Base-by-base conservation (phyloP, 177 flowering plant species). In the Vitis hybrid region DNA sequence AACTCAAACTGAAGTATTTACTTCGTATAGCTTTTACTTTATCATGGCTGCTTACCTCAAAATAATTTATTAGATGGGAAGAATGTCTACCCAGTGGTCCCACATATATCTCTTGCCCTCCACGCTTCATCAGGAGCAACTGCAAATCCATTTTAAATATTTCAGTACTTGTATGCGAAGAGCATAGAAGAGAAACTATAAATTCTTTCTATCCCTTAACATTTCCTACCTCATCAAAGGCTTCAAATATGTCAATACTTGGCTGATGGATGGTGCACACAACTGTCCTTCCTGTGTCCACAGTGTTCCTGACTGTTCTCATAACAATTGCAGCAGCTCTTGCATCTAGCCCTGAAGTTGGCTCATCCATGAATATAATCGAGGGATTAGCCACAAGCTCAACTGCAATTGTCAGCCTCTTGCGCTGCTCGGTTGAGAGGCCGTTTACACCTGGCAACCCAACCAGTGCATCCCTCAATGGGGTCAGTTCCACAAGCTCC, bases 261-360 rank as follows among this genome's bases (percentile, higher is more conserved):
- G 97, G 97, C 72, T 90, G 97, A 74, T 92, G 97, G 69, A 92
- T 90, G 69, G 97, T 90, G 85, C 97, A 92, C 1, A 92, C 93
- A n/a, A 92, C 93, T 0, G 95, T 92, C 67, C 97, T 75, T 32
- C 95, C 97, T 2, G 97, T 90, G 80, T 90, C 89, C 49, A 89
- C 97, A 2, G 95, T 90, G 79, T 90, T 92, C 70, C 95, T 80
- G 5, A 92, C 93, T 5, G 97, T 84, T 74, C 95, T 81, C 97
- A 92, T 92, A 15, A 90, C 97, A 70, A 92, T 88, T 3, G 95
- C 93, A 30, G 95, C 95, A 34, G 94, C 97, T 77, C 97, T 79
- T 26, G 97, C 97, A 84, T 92, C 97, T 2, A 92, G 79, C 60
- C 97, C 97, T 50, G 97, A 89, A 30, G 98, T 93, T 62, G 98